These are phyloP conservation scores for Penicillium crystallinum DNA, from an alignment of 495 filamentous ascomycete species.

Conservation along the genomic window DNA sequence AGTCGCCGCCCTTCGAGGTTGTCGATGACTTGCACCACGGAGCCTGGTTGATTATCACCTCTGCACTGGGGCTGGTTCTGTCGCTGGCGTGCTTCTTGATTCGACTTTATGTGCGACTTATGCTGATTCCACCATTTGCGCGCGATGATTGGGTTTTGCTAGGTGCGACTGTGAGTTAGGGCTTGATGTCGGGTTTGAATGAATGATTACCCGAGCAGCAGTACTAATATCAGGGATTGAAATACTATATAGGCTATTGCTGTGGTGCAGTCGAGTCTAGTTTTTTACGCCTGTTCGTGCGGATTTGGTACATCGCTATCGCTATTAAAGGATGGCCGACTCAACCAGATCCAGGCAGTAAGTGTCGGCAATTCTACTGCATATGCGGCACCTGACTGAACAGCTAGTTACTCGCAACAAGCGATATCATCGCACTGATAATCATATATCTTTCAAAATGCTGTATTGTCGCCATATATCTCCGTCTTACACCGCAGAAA, in stretches of 20 bases:
- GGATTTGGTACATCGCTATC: constrained; percentile 40
- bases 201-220: not conserved
- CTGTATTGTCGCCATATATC: constrained; percentile 42
- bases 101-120: constrained; percentile 40
- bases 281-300: constrained; percentile 31
- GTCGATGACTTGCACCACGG: constrained; percentile 39
- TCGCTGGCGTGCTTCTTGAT: constrained; percentile 40
- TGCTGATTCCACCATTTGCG: constrained; percentile 34
- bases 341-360: constrained; percentile 36
- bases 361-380: not conserved
- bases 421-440: constrained; percentile 42
- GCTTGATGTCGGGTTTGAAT: not conserved
- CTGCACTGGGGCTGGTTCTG: constrained; percentile 45
- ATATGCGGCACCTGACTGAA: not conserved
- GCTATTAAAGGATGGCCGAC: constrained; percentile 24
- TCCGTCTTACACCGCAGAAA: constrained; percentile 44
- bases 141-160: constrained; percentile 37
- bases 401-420: constrained; percentile 31
- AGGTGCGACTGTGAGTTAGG: constrained; percentile 32
- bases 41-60: constrained; percentile 44
- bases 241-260: constrained; percentile 21
- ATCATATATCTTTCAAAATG: constrained; percentile 44
- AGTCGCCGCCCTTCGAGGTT: constrained; percentile 38
- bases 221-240: not conserved
- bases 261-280: constrained; percentile 29